A percentile compares a stretch with the other conserved stretches of the same genome.
These are phyloP conservation scores for Apiospora marii DNA, from an alignment of 2,329 filamentous ascomycete species.

Conservation along the genomic window DNA sequence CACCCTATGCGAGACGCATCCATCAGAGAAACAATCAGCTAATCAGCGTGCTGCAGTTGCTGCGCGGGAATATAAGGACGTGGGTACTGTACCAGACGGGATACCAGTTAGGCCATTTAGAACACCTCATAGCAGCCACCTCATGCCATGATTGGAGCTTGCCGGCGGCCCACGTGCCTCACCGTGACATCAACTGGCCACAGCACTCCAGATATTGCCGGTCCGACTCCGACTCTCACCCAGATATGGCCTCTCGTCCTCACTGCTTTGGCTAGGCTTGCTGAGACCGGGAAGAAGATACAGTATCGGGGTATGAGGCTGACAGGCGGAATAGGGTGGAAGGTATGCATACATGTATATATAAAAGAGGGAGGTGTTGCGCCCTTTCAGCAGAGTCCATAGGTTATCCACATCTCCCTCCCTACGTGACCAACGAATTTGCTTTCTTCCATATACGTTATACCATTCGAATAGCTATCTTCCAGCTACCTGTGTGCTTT, in stretches of 20 bases:
- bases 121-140: neutral
- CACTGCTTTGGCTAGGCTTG: neutral
- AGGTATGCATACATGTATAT: neutral
- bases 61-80: too few relatives aligned
- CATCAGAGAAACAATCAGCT: too few relatives aligned
- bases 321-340: neutral
- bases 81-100: too few relatives aligned
- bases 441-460: neutral
- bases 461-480: neutral
- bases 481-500: neutral
- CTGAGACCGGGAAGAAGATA: neutral
- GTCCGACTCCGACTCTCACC: neutral
- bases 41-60: too few relatives aligned
- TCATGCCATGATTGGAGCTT: neutral
- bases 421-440: neutral
- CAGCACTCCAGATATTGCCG: neutral
- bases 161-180: neutral
- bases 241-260: conserved; percentile 1
- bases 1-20: too few relatives aligned
- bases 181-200: neutral
- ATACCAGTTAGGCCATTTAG: too few relatives aligned
- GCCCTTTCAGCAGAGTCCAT: neutral
- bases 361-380: neutral
- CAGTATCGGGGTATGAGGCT: neutral
- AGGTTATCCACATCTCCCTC: neutral